These are phyloP conservation scores for Karstenula rhodostoma DNA, from an alignment of 2,329 filamentous ascomycete species.

Conservation along the genomic window DNA sequence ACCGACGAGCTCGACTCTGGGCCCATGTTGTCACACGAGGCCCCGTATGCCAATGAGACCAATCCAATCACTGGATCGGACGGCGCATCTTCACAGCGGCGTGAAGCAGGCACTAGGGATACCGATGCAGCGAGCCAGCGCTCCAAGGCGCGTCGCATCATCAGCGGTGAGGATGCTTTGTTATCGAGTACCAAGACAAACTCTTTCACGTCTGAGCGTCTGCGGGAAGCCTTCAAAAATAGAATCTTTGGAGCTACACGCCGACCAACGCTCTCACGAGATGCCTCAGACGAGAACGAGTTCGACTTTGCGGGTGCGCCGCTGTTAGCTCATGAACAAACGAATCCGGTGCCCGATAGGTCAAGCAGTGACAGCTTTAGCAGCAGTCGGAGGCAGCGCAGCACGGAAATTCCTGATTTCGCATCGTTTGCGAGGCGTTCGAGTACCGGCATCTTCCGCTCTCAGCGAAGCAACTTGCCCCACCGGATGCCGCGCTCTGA, in stretches of 20 bases:
- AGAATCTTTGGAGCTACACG: conserved; percentile 13
- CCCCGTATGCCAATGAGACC: not conserved
- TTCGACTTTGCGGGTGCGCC: not conserved
- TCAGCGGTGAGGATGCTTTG: not conserved
- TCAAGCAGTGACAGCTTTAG: not conserved
- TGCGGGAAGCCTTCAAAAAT: not conserved
- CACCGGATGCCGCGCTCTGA: conserved; percentile 39
- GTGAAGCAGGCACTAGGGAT: not conserved
- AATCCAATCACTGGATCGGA: not conserved
- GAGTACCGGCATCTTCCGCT: conserved; percentile 25
- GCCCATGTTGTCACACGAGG: conserved; percentile 5
- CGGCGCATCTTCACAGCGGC: not conserved
- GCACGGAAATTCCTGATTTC: not conserved
- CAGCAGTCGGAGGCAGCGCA: not conserved
- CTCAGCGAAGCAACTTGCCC: conserved; percentile 35
- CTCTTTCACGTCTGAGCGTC: not conserved
- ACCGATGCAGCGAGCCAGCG: not conserved
- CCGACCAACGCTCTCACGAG: not conserved
- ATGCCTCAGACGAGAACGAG: not conserved
- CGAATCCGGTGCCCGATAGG: not conserved
- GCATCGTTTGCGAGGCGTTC: not conserved
- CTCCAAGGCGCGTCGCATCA: not conserved
- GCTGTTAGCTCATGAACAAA: conserved; percentile 1
- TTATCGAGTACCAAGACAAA: not conserved
- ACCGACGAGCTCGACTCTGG: not conserved